phyloP scores from a whole-genome alignment of 257 asterid species.

The Leptodermis oblonga region DNA sequence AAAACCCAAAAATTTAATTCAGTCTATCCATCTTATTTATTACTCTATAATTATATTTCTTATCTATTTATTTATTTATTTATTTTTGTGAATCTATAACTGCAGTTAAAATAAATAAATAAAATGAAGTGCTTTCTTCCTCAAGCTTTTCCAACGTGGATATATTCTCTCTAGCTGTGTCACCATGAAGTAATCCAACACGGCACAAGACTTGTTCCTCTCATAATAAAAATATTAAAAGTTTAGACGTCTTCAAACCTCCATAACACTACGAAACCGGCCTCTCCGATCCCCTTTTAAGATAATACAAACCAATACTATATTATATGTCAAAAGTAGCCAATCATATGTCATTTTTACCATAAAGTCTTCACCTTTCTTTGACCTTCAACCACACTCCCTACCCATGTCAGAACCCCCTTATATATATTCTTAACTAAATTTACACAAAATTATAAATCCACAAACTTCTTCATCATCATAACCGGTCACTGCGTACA shows the following conservation, averaged over 20 bases:
- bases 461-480: conserved; percentile 11
- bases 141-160: conserved; percentile 1
- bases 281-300: conserved; percentile 19
- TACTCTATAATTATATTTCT: background rate
- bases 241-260: conserved; percentile 61
- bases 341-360: conserved; percentile 7
- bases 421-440: conserved; percentile 13
- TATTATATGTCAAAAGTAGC: conserved; percentile 17
- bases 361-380: conserved; percentile 27
- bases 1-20: too few relatives aligned
- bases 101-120: background rate
- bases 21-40: background rate
- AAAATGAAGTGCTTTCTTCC: background rate
- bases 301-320: background rate
- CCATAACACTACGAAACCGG: conserved; percentile 48
- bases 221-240: conserved; percentile 13
- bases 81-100: too few relatives aligned
- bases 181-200: conserved; percentile 16
- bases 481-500: background rate
- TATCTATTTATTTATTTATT: too few relatives aligned
- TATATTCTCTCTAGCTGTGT: background rate
- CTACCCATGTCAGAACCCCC: conserved; percentile 13
- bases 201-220: conserved; percentile 18
- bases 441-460: conserved; percentile 5
- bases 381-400: conserved; percentile 43